phyloP scores from a whole-genome alignment of 1,284 basidiomycete genomes.

The Inonotus obliquus region DNA sequence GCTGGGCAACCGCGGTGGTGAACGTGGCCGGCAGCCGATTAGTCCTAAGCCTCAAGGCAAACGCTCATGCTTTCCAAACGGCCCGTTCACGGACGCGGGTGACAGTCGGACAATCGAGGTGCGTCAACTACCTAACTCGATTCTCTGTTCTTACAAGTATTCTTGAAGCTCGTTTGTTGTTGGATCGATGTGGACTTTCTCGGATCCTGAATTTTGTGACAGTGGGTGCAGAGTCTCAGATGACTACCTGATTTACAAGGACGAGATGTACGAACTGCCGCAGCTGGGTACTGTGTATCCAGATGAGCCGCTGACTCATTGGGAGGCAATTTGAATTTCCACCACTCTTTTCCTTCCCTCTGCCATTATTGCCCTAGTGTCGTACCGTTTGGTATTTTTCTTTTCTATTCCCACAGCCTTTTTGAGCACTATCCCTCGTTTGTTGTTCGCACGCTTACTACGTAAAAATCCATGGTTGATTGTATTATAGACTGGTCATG shows the following conservation, averaged over 20 bases:
- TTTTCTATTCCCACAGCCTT: background rate
- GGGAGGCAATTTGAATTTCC: conserved; percentile 9
- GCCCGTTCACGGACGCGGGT: background rate
- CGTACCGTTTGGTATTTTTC: background rate
- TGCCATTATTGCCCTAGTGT: background rate
- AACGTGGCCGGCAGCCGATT: conserved; percentile 17
- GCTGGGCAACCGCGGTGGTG: conserved; percentile 18
- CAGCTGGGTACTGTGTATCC: conserved; percentile 17
- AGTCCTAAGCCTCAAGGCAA: conserved; percentile 17
- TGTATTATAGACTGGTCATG: background rate
- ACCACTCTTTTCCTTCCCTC: background rate
- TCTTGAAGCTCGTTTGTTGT: conserved; percentile 14
- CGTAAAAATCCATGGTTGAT: background rate
- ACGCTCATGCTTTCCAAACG: conserved; percentile 11
- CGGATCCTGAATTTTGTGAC: conserved; percentile 4
- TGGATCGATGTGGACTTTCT: background rate
- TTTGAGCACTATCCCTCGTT: background rate
- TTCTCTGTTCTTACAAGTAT: background rate
- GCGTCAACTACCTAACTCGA: background rate
- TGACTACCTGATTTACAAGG: background rate
- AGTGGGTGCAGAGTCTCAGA: background rate
- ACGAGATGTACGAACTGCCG: conserved; percentile 2
- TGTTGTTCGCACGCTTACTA: background rate
- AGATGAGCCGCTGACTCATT: conserved; percentile 3
- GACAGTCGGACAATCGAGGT: conserved; percentile 15